Percentiles rank a stretch among this genome's conserved stretches.
Evolutionary conservation across 2,329 filamentous ascomycete species (phyloP).

Genomic region (Colletotrichum paranaense): DNA sequence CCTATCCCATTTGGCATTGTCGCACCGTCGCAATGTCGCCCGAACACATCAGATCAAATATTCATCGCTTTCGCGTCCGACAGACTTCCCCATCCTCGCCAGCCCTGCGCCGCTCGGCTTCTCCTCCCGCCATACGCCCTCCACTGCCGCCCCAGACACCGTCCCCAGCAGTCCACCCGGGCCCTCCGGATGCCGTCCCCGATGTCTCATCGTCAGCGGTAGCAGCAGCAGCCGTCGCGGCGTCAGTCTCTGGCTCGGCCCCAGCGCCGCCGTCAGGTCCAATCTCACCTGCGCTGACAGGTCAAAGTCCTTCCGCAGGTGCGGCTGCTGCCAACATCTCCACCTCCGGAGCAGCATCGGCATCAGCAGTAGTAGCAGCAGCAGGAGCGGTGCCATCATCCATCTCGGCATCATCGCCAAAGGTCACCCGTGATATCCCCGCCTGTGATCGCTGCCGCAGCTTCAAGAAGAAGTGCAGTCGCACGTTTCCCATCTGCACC

Average conservation of each 20-base stretch:
- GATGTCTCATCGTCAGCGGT: slow-evolving; percentile 10
- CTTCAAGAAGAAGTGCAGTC: slow-evolving; percentile 59
- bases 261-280: background rate
- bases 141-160: slow-evolving; percentile 3
- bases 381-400: slow-evolving; percentile 30
- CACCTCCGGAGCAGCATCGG: slow-evolving; percentile 38
- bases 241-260: background rate
- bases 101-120: slow-evolving; percentile 38
- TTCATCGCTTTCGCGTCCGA: slow-evolving; percentile 43
- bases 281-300: slow-evolving; percentile 8
- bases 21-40: slow-evolving; percentile 31
- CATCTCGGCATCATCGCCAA: slow-evolving; percentile 36
- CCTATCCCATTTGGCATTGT: background rate
- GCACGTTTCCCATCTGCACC: slow-evolving; percentile 52
- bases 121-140: slow-evolving; percentile 29
- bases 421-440: slow-evolving; percentile 40
- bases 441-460: slow-evolving; percentile 56
- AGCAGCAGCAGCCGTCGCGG: background rate
- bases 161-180: background rate
- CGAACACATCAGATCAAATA: slow-evolving; percentile 39
- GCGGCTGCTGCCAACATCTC: slow-evolving; percentile 37
- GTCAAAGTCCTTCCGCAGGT: background rate
- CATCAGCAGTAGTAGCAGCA: background rate
- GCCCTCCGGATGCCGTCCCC: background rate
- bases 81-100: slow-evolving; percentile 36